Evolutionary conservation across 2,329 filamentous ascomycete species (phyloP), one percentile per base, ranked within the genome.

Genomic region (Aureobasidium lini): DNA sequence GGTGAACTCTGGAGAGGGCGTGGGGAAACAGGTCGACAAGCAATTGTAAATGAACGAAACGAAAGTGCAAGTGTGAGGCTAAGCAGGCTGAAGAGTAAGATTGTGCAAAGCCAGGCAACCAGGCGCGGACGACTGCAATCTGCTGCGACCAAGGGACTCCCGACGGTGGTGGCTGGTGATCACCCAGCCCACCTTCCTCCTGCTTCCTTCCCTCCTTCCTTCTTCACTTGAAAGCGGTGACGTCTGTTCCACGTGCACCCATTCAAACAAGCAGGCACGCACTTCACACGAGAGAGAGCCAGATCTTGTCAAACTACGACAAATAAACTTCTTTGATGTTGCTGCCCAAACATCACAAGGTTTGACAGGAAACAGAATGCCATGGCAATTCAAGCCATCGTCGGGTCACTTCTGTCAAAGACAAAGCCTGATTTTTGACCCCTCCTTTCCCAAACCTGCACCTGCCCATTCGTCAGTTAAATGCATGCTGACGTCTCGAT

Each of bases 341-440:
- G 50, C 50, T 54, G 50, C 50, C 50, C 50, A 54, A 54, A 54
- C 49, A 52, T 36, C 9, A n/a, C 15, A 52, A 52, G 49, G 49
- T 52, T 52, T 40, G 49, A 40, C 49, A 32, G 49, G 28, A 40
- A 52, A 34, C n/a, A 40, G 49, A 23, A 11, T 32, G 10, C 18
- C 48, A 50, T 15, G 47, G 32, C 9, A 39, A 40, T 16, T 15
- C 18, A 40, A 32, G 49, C 49, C 37, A 43, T 53, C 39, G 32
- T 18, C 29, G 28, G 16, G 5, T 16, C 18, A 31, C 42, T 23
- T 31, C 49, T 54, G 50, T 54, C 50, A 54, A 43, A 31, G 28
- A 37, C 50, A 28, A 54, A 54, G 50, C 50, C 50, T 54, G 50
- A 42, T 34, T 54, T 23, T 32, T n/a, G 23, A 28, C 50, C 50